A percentile compares a stretch with the other conserved stretches of the same genome.
Evolutionary conservation across 352 stramenopile species (phyloP).

Genomic region (Globisporangium rhizosaccharum): DNA sequence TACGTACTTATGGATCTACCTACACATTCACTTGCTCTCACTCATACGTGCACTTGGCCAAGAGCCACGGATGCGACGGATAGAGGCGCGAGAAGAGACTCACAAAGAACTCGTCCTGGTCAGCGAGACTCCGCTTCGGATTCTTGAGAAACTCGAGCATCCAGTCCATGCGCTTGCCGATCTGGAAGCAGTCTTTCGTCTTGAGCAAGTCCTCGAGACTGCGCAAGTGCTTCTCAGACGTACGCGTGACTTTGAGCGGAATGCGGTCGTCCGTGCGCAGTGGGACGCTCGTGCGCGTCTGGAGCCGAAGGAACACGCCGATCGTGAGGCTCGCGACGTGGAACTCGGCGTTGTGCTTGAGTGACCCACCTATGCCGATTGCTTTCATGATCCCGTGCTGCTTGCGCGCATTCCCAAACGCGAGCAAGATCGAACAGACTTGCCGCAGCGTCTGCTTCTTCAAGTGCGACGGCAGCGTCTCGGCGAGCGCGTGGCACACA

Average conservation of each 20-base stretch:
- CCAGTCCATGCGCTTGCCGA: constrained; percentile 68
- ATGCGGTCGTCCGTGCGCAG: constrained; percentile 71
- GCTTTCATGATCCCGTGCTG: constrained; percentile 85
- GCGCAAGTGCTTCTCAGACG: constrained; percentile 70
- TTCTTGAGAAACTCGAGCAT: constrained; percentile 64
- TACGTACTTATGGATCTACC: too few species aligned
- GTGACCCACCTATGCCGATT: constrained; percentile 68
- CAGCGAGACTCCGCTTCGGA: constrained; percentile 61
- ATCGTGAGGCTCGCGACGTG: constrained; percentile 68
- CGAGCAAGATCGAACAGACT: constrained; percentile 52
- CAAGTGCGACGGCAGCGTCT: constrained; percentile 46
- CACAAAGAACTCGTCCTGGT: constrained; percentile 85
- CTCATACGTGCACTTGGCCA: constrained; percentile 58
- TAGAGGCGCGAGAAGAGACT: constrained; percentile 83
- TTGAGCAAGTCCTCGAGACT: constrained; percentile 66
- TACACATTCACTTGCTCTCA: neutral
- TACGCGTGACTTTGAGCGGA: constrained; percentile 76
- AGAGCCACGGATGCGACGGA: constrained; percentile 68
- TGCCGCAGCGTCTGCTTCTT: constrained; percentile 82
- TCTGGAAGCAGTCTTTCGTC: constrained; percentile 73
- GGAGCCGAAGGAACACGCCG: constrained; percentile 72
- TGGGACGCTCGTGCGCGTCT: constrained; percentile 64
- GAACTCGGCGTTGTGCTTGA: constrained; percentile 76
- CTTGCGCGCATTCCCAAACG: constrained; percentile 57
- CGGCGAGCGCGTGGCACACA: constrained; percentile 48